Conservation (phyloP, 768 basidiomycete species). For the Lentinula boryana region DNA sequence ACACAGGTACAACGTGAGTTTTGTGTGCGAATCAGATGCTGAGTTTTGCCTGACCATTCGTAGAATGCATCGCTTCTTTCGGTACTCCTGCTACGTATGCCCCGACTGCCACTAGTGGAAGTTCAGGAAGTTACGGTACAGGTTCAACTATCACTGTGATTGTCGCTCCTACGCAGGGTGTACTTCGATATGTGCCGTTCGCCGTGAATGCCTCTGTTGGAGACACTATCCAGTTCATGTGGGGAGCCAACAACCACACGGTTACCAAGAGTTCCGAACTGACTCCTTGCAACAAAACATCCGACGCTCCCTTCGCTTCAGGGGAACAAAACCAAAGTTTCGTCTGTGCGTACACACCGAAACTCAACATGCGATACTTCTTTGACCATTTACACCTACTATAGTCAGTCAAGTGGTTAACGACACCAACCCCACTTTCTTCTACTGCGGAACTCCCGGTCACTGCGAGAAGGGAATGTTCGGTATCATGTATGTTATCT, state of each 20-base stretch:
- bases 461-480: slow-evolving; percentile 88
- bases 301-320: slow-evolving; percentile 52
- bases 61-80: slow-evolving; percentile 50
- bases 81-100: slow-evolving; percentile 33
- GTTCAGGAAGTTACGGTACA: slow-evolving; percentile 29
- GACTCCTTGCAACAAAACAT: slow-evolving; percentile 67
- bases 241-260: slow-evolving; percentile 76
- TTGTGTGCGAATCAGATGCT: neutral
- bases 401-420: slow-evolving; percentile 67
- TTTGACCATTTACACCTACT: slow-evolving; percentile 6
- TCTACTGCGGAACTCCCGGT: slow-evolving; percentile 62
- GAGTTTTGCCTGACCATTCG: neutral
- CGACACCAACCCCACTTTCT: slow-evolving; percentile 67
- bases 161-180: slow-evolving; percentile 72
- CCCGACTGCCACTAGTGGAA: slow-evolving; percentile 20
- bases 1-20: slow-evolving; percentile 47
- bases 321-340: slow-evolving; percentile 60
- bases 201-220: slow-evolving; percentile 70
- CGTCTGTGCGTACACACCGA: slow-evolving; percentile 40
- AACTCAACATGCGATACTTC: neutral
- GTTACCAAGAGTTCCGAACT: slow-evolving; percentile 74
- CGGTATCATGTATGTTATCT: slow-evolving; percentile 52
- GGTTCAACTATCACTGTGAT: slow-evolving; percentile 70
- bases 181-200: slow-evolving; percentile 72
- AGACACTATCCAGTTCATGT: slow-evolving; percentile 71